These are phyloP conservation scores for Rheum nobile DNA, from an alignment of 148 eudicot species.

Conservation along the genomic window DNA sequence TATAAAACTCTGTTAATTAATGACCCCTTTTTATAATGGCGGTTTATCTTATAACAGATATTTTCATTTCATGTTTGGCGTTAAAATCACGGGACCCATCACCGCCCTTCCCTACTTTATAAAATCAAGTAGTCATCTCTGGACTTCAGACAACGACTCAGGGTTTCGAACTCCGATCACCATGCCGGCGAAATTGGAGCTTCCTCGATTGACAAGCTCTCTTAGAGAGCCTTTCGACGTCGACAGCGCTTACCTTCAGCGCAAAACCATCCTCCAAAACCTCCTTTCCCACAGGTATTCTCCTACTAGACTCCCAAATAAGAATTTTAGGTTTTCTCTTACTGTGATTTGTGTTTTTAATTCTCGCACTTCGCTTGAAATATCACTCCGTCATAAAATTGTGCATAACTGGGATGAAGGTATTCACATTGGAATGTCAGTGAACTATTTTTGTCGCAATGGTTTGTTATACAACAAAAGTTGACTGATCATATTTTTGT, in stretches of 20 bases:
- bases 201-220: conserved; percentile 71
- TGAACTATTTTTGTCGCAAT: not conserved
- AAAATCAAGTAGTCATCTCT: too few species aligned
- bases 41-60: too few species aligned
- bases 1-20: too few species aligned
- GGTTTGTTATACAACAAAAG: not conserved
- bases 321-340: not conserved
- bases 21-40: too few species aligned
- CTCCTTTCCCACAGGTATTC: conserved; percentile 38
- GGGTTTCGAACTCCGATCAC: not conserved
- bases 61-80: too few species aligned
- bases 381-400: conserved; percentile 60
- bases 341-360: conserved; percentile 17
- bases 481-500: not conserved
- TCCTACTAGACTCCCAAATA: not conserved
- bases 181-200: conserved; percentile 32
- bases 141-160: too few species aligned
- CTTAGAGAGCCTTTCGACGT: conserved; percentile 81
- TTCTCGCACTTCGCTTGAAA: conserved; percentile 37
- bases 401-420: conserved; percentile 69
- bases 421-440: not conserved
- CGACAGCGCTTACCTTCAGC: conserved; percentile 82
- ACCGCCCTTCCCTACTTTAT: too few species aligned
- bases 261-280: conserved; percentile 57
- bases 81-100: too few species aligned